Evolutionary conservation across 805 yeast genomes (phyloP).

Genomic region (Cyberlindnera americana): DNA sequence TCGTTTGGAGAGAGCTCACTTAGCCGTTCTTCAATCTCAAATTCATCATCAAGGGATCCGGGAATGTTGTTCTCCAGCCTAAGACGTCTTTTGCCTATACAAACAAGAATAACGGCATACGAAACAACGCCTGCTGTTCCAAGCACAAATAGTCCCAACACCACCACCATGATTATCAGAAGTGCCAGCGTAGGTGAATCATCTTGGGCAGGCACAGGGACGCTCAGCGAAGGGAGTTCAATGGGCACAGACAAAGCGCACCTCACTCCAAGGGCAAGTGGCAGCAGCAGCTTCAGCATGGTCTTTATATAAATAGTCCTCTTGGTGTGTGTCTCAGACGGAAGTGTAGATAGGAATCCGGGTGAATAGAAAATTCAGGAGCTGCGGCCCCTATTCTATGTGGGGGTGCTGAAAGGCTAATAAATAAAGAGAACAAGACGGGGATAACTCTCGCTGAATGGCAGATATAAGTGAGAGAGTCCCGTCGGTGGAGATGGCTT

Average conservation of each 20-base stretch:
- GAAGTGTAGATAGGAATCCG: no score
- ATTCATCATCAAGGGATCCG: slow-evolving; percentile 52
- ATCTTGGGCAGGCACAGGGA: not conserved
- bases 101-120: slow-evolving; percentile 2
- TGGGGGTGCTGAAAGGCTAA: no score
- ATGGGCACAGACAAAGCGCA: not conserved
- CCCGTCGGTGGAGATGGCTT: no score
- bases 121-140: slow-evolving; percentile 7
- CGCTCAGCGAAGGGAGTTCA: no score
- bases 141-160: slow-evolving; percentile 5
- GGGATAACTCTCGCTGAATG: no score
- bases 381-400: no score
- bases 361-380: not conserved
- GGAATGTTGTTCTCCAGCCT: slow-evolving; percentile 36
- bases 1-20: slow-evolving; percentile 49
- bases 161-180: slow-evolving; percentile 7
- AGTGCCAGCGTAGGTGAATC: slow-evolving; percentile 7
- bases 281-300: not conserved
- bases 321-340: not conserved
- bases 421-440: no score
- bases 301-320: not conserved
- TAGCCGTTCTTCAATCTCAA: slow-evolving; percentile 51
- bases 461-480: no score
- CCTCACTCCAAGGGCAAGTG: not conserved
- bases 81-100: slow-evolving; percentile 11